A percentile compares a stretch with the other conserved stretches of the same genome.
Conservation (phyloP, 441 rosid species). For the Hura crepitans region DNA sequence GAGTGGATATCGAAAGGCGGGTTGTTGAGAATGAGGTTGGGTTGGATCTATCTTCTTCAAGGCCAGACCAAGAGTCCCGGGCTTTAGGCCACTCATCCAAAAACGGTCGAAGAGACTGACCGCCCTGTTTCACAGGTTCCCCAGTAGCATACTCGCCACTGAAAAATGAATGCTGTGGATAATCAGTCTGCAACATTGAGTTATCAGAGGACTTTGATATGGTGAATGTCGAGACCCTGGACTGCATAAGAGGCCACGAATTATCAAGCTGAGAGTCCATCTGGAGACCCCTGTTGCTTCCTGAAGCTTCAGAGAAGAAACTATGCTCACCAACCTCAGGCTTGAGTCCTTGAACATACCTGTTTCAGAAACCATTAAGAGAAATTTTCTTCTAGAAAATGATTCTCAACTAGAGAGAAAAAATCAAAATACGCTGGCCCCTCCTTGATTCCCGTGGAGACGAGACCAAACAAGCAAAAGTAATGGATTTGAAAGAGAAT, state of each 20-base stretch:
- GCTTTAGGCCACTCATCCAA: constrained; percentile 56
- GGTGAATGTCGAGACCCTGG: constrained; percentile 32
- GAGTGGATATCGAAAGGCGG: constrained; percentile 59
- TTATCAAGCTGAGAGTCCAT: constrained; percentile 33
- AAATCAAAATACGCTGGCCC: no score
- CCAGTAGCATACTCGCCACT: constrained; percentile 27
- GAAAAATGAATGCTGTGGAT: constrained; percentile 35
- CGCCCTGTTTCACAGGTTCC: constrained; percentile 37
- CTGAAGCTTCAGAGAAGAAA: constrained; percentile 45
- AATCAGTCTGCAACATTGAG: constrained; percentile 36
- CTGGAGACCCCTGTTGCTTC: constrained; percentile 35
- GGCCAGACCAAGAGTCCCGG: constrained; percentile 43
- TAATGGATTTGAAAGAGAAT: no score
- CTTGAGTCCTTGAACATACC: constrained; percentile 50
- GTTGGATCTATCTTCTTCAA: constrained; percentile 46
- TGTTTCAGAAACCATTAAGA: constrained; percentile 14
- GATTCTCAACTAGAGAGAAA: not conserved
- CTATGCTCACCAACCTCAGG: constrained; percentile 42
- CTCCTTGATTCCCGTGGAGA: no score
- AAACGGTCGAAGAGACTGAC: constrained; percentile 56
- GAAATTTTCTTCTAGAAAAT: not conserved
- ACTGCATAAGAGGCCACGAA: constrained; percentile 46
- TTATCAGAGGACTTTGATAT: constrained; percentile 30
- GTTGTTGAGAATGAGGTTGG: constrained; percentile 47
- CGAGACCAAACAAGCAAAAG: no score